phyloP scores from a whole-genome alignment of 192 early-diverging fungal species.

The Coemansia brasiliensis region DNA sequence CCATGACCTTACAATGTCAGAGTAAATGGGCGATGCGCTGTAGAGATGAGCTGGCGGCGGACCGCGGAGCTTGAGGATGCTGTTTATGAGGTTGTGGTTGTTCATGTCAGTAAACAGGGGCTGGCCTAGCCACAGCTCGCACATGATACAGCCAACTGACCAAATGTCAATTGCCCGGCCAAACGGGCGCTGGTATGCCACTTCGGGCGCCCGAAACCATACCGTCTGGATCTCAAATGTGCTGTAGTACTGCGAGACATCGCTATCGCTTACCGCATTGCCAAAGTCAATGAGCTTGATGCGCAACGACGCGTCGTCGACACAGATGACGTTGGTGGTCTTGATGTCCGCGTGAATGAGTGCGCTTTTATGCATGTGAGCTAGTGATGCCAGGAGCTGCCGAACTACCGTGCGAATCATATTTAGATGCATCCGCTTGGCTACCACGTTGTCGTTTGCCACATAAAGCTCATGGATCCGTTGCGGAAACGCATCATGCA shows the following conservation, averaged over 20 bases:
- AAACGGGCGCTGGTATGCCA: slow-evolving; percentile 74
- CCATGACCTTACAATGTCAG: slow-evolving; percentile 58
- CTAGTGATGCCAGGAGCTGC: slow-evolving; percentile 83
- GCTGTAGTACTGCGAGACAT: slow-evolving; percentile 50
- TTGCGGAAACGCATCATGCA: slow-evolving; percentile 49
- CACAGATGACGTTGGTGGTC: slow-evolving; percentile 81
- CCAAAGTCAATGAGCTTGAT: slow-evolving; percentile 97
- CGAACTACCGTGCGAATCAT: slow-evolving; percentile 79
- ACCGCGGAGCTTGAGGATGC: slow-evolving; percentile 70
- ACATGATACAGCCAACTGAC: slow-evolving; percentile 79
- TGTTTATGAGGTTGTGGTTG: slow-evolving; percentile 64
- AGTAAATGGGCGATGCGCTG: slow-evolving; percentile 63
- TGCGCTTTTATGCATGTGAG: slow-evolving; percentile 78
- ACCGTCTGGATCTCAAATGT: slow-evolving; percentile 87
- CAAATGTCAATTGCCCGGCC: slow-evolving; percentile 85
- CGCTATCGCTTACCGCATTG: slow-evolving; percentile 66
- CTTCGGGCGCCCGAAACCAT: slow-evolving; percentile 94
- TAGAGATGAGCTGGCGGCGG: slow-evolving; percentile 67
- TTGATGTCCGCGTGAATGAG: slow-evolving; percentile 93
- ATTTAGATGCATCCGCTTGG: slow-evolving; percentile 43
- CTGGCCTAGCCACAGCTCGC: slow-evolving; percentile 74
- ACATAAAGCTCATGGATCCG: slow-evolving; percentile 34
- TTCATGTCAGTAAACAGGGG: slow-evolving; percentile 68
- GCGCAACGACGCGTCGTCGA: slow-evolving; percentile 70
- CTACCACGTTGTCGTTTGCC: slow-evolving; percentile 33